Conservation (phyloP, 2,329 filamentous ascomycete genomes). For the Sarocladium kiliense region DNA sequence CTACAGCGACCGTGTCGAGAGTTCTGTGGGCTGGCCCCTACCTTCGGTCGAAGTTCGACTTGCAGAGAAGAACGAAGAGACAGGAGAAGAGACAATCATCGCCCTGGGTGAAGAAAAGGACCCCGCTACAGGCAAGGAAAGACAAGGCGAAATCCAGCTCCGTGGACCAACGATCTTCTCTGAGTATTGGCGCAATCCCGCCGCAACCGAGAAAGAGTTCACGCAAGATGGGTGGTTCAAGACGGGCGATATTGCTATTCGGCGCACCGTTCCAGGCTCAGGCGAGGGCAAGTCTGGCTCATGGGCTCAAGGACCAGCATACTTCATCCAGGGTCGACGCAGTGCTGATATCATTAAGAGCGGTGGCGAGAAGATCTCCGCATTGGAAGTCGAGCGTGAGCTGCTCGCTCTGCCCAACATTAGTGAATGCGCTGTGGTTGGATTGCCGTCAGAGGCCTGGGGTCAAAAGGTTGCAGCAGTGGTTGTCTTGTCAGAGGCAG, state of each 20-base stretch:
- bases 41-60: conserved; percentile 83
- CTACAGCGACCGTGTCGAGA: conserved; percentile 74
- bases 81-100: conserved; percentile 56
- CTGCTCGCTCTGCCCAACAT: conserved; percentile 77
- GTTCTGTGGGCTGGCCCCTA: conserved; percentile 88
- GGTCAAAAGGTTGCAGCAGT: conserved; percentile 92
- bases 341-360: conserved; percentile 97
- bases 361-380: conserved; percentile 86
- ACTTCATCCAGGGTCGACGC: conserved; percentile 85
- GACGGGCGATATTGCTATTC: conserved; percentile 85
- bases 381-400: conserved; percentile 90
- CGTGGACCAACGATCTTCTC: conserved; percentile 84
- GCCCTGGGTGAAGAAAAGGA: conserved; percentile 47
- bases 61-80: conserved; percentile 71
- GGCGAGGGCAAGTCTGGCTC: conserved; percentile 26
- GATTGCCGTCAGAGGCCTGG: conserved; percentile 82
- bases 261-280: conserved; percentile 43
- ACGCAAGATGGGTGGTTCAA: conserved; percentile 72
- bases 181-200: conserved; percentile 86
- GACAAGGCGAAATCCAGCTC: conserved; percentile 88
- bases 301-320: conserved; percentile 65
- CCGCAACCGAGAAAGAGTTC: conserved; percentile 77
- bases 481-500: conserved; percentile 62
- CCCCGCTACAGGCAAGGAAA: conserved; percentile 47
- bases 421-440: conserved; percentile 81